phyloP scores from a whole-genome alignment of 108 stramenopile genomes.

The Nannochloropsis granulata region DNA sequence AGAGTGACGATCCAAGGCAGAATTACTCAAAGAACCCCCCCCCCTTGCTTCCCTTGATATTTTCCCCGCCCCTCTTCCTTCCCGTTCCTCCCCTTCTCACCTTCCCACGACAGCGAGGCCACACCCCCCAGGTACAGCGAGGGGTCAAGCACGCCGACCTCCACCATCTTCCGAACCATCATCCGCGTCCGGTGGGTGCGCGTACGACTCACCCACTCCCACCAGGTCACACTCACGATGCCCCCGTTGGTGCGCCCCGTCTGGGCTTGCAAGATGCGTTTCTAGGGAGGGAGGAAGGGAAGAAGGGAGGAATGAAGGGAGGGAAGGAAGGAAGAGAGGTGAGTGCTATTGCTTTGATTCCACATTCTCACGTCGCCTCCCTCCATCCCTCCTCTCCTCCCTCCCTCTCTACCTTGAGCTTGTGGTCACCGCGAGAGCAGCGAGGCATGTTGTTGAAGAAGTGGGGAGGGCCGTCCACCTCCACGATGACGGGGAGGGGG shows the following conservation, averaged over 20 bases:
- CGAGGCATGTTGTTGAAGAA: not conserved
- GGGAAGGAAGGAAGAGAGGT: not conserved
- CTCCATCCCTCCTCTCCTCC: not conserved
- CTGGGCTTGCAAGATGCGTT: not conserved
- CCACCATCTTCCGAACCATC: not conserved
- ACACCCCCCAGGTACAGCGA: not conserved
- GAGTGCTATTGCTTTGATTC: too few species aligned
- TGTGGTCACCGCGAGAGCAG: not conserved
- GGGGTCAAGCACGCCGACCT: not conserved
- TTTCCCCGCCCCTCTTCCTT: not conserved
- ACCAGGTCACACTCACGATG: not conserved
- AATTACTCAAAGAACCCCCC: not conserved
- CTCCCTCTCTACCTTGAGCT: not conserved
- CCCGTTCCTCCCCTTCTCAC: not conserved
- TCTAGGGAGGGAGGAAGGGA: not conserved
- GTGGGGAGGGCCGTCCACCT: not conserved
- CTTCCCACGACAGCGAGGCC: not conserved
- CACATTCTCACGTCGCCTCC: too few species aligned
- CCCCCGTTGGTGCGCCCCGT: not conserved
- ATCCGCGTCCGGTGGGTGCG: not conserved
- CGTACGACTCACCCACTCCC: not conserved
- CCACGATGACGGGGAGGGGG: not conserved
- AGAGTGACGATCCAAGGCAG: too few species aligned
- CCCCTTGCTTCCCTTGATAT: not conserved
- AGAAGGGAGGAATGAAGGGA: not conserved